phyloP scores from a whole-genome alignment of 495 filamentous ascomycete genomes.

The Hypoxylon cercidicola region DNA sequence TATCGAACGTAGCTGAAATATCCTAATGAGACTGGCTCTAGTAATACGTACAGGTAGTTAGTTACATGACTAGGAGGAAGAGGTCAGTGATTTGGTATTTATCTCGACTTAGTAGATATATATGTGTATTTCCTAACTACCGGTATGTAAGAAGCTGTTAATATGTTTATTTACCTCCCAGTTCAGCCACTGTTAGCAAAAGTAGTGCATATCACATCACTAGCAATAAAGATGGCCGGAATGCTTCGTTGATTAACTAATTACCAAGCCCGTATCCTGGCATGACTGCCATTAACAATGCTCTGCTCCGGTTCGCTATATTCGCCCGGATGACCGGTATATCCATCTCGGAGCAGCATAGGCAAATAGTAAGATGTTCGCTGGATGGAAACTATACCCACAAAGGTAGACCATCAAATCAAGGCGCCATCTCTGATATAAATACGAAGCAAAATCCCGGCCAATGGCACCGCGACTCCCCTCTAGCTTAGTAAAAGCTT shows the following conservation, averaged over 20 bases:
- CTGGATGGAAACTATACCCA: conserved; percentile 3
- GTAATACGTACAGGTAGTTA: too few relatives aligned
- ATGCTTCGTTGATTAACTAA: conserved; percentile 35
- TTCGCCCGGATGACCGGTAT: conserved; percentile 12
- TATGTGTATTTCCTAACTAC: too few relatives aligned
- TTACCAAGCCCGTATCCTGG: conserved; percentile 15
- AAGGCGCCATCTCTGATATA: conserved; percentile 6
- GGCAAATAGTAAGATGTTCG: background rate
- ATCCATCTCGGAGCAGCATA: conserved; percentile 9
- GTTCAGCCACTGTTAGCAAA: background rate
- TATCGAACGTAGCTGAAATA: too few relatives aligned
- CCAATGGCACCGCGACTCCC: background rate
- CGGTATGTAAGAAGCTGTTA: too few relatives aligned
- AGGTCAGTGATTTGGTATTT: too few relatives aligned
- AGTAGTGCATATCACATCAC: background rate
- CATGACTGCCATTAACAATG: conserved; percentile 14
- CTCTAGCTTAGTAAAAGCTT: conserved; percentile 82
- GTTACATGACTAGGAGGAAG: too few relatives aligned
- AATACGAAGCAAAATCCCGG: conserved; percentile 9
- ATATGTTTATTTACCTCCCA: background rate
- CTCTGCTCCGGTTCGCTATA: conserved; percentile 30
- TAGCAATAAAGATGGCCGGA: conserved; percentile 13
- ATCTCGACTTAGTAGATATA: too few relatives aligned
- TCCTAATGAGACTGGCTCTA: too few relatives aligned
- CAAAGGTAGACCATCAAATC: background rate